phyloP scores from a whole-genome alignment of 2,329 filamentous ascomycete species.

The Verticillium nonalfalfae region DNA sequence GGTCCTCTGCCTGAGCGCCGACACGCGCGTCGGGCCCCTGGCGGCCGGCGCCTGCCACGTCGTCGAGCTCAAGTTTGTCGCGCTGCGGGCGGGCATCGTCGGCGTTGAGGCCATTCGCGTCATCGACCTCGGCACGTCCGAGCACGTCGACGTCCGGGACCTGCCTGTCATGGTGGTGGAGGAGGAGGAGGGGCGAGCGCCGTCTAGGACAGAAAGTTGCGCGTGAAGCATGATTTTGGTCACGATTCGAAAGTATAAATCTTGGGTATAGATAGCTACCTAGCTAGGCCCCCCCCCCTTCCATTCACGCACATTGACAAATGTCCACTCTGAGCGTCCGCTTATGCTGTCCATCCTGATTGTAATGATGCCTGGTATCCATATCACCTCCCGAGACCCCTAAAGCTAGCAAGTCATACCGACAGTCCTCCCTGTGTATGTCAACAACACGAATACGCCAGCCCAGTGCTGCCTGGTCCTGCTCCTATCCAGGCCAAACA shows the following conservation, averaged over 20 bases:
- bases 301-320: background rate
- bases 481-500: background rate
- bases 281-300: no score
- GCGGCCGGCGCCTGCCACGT: constrained; percentile 68
- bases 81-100: constrained; percentile 59
- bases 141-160: constrained; percentile 71
- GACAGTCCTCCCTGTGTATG: background rate
- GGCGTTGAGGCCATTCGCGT: constrained; percentile 68
- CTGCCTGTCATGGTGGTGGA: constrained; percentile 62
- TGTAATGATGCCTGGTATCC: background rate
- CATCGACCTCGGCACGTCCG: constrained; percentile 66
- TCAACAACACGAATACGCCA: background rate
- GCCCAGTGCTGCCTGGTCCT: background rate
- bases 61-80: constrained; percentile 65
- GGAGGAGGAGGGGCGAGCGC: constrained; percentile 7
- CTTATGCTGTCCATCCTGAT: no score
- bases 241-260: background rate
- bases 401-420: no score
- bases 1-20: constrained; percentile 68
- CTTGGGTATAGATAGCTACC: background rate
- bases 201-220: constrained; percentile 1
- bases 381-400: background rate
- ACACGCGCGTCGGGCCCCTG: constrained; percentile 67
- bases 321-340: no score
- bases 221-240: background rate